Conservation (phyloP, 1,284 basidiomycete genomes). For the Melampsora americana region DNA sequence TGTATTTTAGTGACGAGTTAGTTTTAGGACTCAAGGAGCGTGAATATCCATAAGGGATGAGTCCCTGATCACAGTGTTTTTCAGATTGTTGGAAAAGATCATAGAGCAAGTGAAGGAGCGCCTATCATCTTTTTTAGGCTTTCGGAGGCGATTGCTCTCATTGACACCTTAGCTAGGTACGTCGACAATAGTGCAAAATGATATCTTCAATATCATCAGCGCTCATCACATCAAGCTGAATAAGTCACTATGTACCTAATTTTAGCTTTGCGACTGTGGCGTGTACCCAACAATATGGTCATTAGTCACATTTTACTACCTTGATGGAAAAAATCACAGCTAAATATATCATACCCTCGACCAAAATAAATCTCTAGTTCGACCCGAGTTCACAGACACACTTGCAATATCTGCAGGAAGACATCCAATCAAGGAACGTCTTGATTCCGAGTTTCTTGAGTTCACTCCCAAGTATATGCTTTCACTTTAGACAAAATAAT, state of each 20-base stretch:
- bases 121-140: constrained; percentile 50
- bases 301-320: background rate
- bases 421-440: constrained; percentile 60
- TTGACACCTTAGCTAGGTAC: constrained; percentile 75
- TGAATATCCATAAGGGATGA: too few relatives aligned
- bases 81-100: constrained; percentile 49
- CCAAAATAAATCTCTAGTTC: constrained; percentile 59
- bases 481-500: background rate
- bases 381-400: constrained; percentile 80
- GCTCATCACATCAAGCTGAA: background rate
- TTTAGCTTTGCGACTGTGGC: constrained; percentile 69
- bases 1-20: background rate
- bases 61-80: background rate
- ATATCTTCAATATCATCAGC: background rate
- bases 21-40: too few relatives aligned
- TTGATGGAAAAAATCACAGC: background rate
- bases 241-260: background rate
- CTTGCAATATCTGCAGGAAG: constrained; percentile 79
- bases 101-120: constrained; percentile 47
- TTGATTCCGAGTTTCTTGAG: constrained; percentile 19
- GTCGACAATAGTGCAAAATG: constrained; percentile 3
- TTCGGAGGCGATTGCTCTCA: constrained; percentile 63
- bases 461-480: constrained; percentile 38
- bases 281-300: constrained; percentile 61
- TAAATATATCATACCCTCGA: background rate